Conservation (phyloP, 768 basidiomycete species). For the Infundibulicybe gibba region DNA sequence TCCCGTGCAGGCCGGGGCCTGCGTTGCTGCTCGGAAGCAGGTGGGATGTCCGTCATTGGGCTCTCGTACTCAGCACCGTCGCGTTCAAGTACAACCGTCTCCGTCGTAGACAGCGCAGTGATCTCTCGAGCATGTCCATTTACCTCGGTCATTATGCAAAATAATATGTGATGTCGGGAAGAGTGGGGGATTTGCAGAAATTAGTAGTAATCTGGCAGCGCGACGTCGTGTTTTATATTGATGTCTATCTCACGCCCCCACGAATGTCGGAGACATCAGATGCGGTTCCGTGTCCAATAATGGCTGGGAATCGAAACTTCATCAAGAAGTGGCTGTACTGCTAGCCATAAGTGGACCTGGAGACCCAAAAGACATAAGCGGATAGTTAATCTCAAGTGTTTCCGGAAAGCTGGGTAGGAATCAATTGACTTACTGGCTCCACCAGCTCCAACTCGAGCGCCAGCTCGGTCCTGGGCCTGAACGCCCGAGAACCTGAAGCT, state of each 20-base stretch:
- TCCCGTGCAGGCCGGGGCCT: conserved; percentile 4
- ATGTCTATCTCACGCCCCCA: too few relatives aligned
- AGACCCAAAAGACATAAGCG: conserved; percentile 3
- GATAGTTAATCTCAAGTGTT: conserved; percentile 3
- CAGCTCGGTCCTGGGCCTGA: too few relatives aligned
- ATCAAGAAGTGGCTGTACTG: conserved; percentile 11
- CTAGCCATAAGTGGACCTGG: conserved; percentile 5
- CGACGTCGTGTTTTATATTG: too few relatives aligned
- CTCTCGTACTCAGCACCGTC: background rate
- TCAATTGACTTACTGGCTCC: too few relatives aligned
- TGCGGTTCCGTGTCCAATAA: background rate
- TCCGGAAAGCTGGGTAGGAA: too few relatives aligned
- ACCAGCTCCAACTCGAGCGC: too few relatives aligned
- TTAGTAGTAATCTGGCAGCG: too few relatives aligned
- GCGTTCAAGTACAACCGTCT: conserved; percentile 2
- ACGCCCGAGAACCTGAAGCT: too few relatives aligned
- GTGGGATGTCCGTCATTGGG: too few relatives aligned
- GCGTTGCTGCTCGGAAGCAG: too few relatives aligned
- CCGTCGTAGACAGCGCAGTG: conserved; percentile 7
- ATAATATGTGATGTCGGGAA: background rate
- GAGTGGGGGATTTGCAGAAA: too few relatives aligned
- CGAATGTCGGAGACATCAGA: too few relatives aligned
- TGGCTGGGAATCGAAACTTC: background rate
- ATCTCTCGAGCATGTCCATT: conserved; percentile 7
- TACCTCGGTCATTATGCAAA: background rate